Evolutionary conservation across 768 basidiomycete species (phyloP), one percentile per base, ranked within the genome.

Genomic region (Leccinellum albellum): DNA sequence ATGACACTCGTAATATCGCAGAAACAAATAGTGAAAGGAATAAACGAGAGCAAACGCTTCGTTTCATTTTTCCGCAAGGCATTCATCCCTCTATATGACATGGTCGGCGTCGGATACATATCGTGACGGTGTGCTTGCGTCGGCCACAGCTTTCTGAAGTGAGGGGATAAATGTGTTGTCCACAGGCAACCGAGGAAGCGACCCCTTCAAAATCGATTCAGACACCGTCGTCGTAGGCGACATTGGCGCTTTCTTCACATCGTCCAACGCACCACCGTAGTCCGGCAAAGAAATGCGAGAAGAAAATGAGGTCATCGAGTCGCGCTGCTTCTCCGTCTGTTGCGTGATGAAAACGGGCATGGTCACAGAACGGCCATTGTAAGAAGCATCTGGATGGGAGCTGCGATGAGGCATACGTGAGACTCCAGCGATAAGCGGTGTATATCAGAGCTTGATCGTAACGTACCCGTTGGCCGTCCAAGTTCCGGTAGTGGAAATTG

Each of bases 241-340:
- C 31, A 61, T 63, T 0, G 68, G 54, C 2, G 14, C 24, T 45
- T 62, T 61, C 49, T 73, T 69, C 51, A 62, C 51, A 26, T 66
- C 67, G 28, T 35, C 60, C 54, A 78, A 61, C 42, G 70, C 63
- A 13, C 74, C 74, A 15, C 73, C 74, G n/a, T 72, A 75, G 40
- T 78, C 80, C 7, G 59, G 70, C 64, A 77, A 62, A 14, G 79
- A 79, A 51, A 79, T 65, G 57, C 76, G 74, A 29, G 71, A 71
- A 7, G 78, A 77, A 66, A 80, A 75, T 0, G 83, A 84, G 37
- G 74, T 71, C 15, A 81, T 55, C 6, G 82, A 82, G 56, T 79
- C 79, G 52, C 75, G 79, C 61, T 78, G 80, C 60, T 72, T 74
- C 50, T 81, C 65, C 53, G 75, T 74, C 49, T 76, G 75, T 28